Evolutionary conservation across 345 rosid genomes (phyloP).

Genomic region (Balakata baccata): DNA sequence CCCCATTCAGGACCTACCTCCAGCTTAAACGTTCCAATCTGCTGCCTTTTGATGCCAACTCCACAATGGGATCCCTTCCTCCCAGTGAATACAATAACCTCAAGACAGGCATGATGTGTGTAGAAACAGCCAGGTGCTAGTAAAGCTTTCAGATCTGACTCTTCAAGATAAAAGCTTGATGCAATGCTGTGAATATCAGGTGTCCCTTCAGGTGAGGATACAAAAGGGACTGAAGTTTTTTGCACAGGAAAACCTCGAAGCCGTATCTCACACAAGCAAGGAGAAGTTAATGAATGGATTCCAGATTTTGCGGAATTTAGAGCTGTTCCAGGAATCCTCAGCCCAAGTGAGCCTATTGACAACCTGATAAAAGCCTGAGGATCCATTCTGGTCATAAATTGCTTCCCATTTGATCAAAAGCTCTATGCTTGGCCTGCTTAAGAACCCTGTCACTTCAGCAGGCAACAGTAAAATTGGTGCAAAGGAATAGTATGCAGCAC

Average conservation of each 20-base stretch:
- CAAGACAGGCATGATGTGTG: constrained; percentile 58
- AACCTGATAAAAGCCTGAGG: constrained; percentile 93
- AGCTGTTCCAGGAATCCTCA: constrained; percentile 56
- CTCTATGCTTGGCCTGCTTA: constrained; percentile 29
- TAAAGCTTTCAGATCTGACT: constrained; percentile 77
- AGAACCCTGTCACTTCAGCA: constrained; percentile 21
- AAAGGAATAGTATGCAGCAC: not conserved
- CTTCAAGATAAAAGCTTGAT: constrained; percentile 88
- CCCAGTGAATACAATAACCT: constrained; percentile 60
- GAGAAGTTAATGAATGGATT: constrained; percentile 44
- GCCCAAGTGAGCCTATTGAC: constrained; percentile 77
- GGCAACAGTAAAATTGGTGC: not conserved
- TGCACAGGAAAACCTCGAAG: constrained; percentile 90
- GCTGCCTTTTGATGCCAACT: constrained; percentile 71
- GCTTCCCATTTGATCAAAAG: constrained; percentile 45
- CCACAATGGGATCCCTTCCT: constrained; percentile 71
- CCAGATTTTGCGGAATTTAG: constrained; percentile 44
- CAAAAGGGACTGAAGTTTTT: constrained; percentile 60
- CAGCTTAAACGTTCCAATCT: constrained; percentile 70
- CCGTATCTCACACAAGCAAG: constrained; percentile 73
- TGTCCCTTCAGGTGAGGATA: constrained; percentile 65
- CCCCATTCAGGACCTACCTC: constrained; percentile 93
- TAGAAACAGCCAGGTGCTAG: constrained; percentile 78
- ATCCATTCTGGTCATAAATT: constrained; percentile 68
- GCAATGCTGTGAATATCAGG: constrained; percentile 73